Evolutionary conservation across 768 basidiomycete genomes (phyloP), one percentile per base, ranked within the genome.

Genomic region (Boletus barrowsii): DNA sequence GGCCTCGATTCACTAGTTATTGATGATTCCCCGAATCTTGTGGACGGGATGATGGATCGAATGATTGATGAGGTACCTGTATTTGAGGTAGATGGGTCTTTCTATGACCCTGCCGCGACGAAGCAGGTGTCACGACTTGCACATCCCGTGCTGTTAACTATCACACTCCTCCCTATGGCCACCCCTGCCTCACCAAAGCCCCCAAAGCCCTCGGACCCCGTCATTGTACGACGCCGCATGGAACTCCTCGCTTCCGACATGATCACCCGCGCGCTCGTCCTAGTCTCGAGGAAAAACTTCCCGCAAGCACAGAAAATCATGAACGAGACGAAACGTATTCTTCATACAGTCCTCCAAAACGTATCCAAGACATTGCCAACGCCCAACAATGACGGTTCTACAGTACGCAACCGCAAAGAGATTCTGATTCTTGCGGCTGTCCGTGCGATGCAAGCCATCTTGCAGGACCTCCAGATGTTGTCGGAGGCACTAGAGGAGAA

Each of bases 1-100:
- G 91, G 90, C 17, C 75, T 93, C 53, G 90, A 91, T 55, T 75
- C 87, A 45, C 70, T 90, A 14, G 70, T 81, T 11, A 87, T 91
- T 43, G 88, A 86, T 3, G 91, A 92, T 57, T 60, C 64, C 0
- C 72, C 81, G 13, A 86, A 90, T 68, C 86, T 93, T 60, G 80
- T 84, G 47, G 90, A 92, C 54, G 92, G 93, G 33, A 91, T 93
- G 89, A 92, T 93, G 88, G 93, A 94, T 59, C 79, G 88, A 43
- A 90, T 98, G 90, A 94, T 97, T 43, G 97, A 99, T 65, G 97
- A 99, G 64, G 90, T 97, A 10, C 97, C 96, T 1, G 90, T 98
- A 10, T 83, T 96, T 47, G 95, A 98, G 69, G 91, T 98, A 14
- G 95, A 98, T 59, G 94, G 94, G 9, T 86, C 90, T 30, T 98